phyloP scores from a whole-genome alignment of 495 filamentous ascomycete species.

The Aspergillus asperescens region DNA sequence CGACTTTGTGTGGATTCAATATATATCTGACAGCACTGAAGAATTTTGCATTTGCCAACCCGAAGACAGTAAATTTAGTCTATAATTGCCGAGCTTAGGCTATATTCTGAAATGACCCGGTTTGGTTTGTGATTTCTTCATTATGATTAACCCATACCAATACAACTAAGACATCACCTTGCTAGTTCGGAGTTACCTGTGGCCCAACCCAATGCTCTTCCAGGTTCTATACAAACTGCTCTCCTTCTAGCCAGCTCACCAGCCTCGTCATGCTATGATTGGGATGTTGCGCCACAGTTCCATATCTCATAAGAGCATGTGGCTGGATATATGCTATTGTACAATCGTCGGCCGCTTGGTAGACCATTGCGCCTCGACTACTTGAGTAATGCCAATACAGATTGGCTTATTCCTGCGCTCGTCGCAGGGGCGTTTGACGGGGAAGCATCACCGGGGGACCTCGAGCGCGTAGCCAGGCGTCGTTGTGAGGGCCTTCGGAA shows the following conservation, averaged over 20 bases:
- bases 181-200: constrained; percentile 10
- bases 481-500: constrained; percentile 59
- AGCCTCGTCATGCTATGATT: background rate
- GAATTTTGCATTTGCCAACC: no score
- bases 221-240: constrained; percentile 19
- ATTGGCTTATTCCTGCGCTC: constrained; percentile 31
- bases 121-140: constrained; percentile 9
- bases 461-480: constrained; percentile 45
- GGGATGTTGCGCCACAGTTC: background rate
- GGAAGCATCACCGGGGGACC: constrained; percentile 47
- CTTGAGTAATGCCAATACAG: background rate
- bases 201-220: constrained; percentile 2
- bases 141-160: constrained; percentile 20
- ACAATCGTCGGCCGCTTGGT: constrained; percentile 19
- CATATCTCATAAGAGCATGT: background rate
- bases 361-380: background rate
- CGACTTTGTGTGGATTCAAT: no score
- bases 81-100: background rate
- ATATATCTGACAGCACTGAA: background rate
- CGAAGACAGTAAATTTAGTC: background rate
- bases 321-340: constrained; percentile 28
- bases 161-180: constrained; percentile 12
- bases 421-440: constrained; percentile 34
- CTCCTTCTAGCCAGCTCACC: background rate
- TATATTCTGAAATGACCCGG: background rate